Base-by-base conservation (phyloP, 139 green algal genomes). In the Ulvella scutata region DNA sequence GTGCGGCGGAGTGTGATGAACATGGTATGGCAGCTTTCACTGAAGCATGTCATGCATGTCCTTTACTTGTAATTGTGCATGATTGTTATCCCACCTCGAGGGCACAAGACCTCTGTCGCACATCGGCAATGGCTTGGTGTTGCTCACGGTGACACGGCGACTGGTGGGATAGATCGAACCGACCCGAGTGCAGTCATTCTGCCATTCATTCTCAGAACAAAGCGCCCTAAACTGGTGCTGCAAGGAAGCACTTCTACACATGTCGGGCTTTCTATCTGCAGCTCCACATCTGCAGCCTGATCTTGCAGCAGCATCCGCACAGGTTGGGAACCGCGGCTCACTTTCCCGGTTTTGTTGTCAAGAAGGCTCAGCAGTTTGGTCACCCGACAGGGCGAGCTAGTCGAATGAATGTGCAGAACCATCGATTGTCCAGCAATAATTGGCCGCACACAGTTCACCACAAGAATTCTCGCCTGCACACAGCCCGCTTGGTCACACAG, bases 391-490 rank as follows among this genome's bases (percentile, higher is more conserved):
- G 38, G 62, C 38, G 31, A 73, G 23, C 51, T 67, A 36, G 51
- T 67, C n/a, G n/a, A 67, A 76, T 94, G 89, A 29, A 83, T 85
- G 39, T 95, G 91, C 35, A 96, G 43, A 2, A 82, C 88, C 6
- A 90, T 84, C 75, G 85, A 76, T 61, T 83, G 74, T 6, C 91
- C 91, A 37, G 76, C 76, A 4, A 98, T 77, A n/a, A 98, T 72
- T 0, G 93, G 93, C 9, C 94, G 79, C 0, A 72, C 20, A 21
- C 92, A 76, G 21, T 95, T 86, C 38, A 98, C 87, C 43, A 97
- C 87, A 37, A 96, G 75, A 33, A 97, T 59, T 21, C 81, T 74
- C 7, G 84, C 84, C 77, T 91, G 80, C 61, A 96, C 86, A 31
- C 75, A 79, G 23, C 10, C 76, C n/a, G n/a, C n/a, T n/a, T 20